These are phyloP conservation scores for Epichloe sylvatica DNA, from an alignment of 2,329 filamentous ascomycete species.

Conservation along the genomic window DNA sequence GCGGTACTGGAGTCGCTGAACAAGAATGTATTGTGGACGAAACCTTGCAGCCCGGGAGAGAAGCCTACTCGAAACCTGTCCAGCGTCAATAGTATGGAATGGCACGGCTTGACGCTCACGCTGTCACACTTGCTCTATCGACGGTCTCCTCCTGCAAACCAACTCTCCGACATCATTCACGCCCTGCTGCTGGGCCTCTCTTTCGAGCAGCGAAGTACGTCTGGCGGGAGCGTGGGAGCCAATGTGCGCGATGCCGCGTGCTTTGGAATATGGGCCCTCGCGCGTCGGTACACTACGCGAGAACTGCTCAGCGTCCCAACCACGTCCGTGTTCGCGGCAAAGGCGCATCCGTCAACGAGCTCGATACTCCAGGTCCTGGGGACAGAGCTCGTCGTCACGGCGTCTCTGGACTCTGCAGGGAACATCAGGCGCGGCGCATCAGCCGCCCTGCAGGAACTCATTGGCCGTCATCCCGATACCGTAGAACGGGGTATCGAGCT, in stretches of 20 bases:
- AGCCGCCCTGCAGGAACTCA: slow-evolving; percentile 83
- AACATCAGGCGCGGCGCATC: slow-evolving; percentile 90
- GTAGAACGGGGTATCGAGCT: slow-evolving; percentile 69
- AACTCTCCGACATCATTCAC: slow-evolving; percentile 60
- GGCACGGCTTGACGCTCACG: slow-evolving; percentile 86
- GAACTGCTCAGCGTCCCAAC: slow-evolving; percentile 56
- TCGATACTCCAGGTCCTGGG: slow-evolving; percentile 65
- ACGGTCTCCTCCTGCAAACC: slow-evolving; percentile 57
- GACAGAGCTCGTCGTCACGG: slow-evolving; percentile 65
- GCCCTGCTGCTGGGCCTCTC: slow-evolving; percentile 65
- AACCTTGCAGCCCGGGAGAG: slow-evolving; percentile 20
- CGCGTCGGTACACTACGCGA: slow-evolving; percentile 67
- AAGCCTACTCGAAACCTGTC: slow-evolving; percentile 45
- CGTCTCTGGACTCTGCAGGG: slow-evolving; percentile 75
- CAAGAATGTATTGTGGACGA: slow-evolving; percentile 41
- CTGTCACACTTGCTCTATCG: slow-evolving; percentile 78
- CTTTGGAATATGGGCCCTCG: slow-evolving; percentile 89
- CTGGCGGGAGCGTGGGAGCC: slow-evolving; percentile 71
- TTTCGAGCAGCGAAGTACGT: slow-evolving; percentile 78
- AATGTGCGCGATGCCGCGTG: slow-evolving; percentile 92
- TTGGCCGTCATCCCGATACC: slow-evolving; percentile 81
- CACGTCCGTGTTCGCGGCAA: slow-evolving; percentile 28
- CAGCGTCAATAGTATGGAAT: slow-evolving; percentile 66
- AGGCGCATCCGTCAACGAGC: slow-evolving; percentile 19
- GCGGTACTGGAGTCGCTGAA: slow-evolving; percentile 62